Evolutionary conservation across 306 rosid genomes (phyloP).

Genomic region (Lathyrus tuberosus): DNA sequence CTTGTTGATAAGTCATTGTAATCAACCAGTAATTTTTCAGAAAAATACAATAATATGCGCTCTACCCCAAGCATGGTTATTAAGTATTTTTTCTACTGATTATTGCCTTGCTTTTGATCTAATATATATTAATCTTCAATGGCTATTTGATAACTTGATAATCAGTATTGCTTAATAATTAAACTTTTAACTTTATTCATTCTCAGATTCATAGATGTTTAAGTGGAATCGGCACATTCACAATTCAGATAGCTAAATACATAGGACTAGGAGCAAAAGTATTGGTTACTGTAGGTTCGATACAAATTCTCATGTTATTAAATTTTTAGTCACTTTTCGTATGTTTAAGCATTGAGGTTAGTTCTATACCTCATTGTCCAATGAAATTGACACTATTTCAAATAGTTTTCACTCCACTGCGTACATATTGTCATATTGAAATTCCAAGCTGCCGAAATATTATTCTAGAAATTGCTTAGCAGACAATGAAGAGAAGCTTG

Average conservation of each 20-base stretch:
- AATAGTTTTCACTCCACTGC: neutral
- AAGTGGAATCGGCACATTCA: constrained; percentile 95
- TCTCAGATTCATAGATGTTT: constrained; percentile 95
- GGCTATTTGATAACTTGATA: constrained; percentile 2
- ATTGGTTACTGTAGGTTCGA: constrained; percentile 85
- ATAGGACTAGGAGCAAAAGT: constrained; percentile 75
- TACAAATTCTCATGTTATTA: neutral
- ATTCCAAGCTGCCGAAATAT: constrained; percentile 18
- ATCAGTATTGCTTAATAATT: neutral
- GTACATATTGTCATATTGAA: neutral
- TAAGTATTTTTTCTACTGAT: too few species aligned
- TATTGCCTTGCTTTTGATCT: too few species aligned
- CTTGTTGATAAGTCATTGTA: constrained; percentile 54
- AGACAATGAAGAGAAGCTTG: constrained; percentile 85
- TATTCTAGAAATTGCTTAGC: constrained; percentile 42
- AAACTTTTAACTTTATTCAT: constrained; percentile 6
- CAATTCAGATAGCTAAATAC: constrained; percentile 90
- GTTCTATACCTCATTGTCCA: neutral
- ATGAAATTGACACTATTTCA: neutral
- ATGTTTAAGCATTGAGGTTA: neutral
- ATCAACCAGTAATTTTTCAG: constrained; percentile 5
- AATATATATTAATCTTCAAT: too few species aligned
- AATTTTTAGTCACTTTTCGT: neutral
- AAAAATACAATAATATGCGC: neutral
- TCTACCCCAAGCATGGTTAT: too few species aligned